Conservation (phyloP, 495 filamentous ascomycete species). For the Pyronema domesticum region DNA sequence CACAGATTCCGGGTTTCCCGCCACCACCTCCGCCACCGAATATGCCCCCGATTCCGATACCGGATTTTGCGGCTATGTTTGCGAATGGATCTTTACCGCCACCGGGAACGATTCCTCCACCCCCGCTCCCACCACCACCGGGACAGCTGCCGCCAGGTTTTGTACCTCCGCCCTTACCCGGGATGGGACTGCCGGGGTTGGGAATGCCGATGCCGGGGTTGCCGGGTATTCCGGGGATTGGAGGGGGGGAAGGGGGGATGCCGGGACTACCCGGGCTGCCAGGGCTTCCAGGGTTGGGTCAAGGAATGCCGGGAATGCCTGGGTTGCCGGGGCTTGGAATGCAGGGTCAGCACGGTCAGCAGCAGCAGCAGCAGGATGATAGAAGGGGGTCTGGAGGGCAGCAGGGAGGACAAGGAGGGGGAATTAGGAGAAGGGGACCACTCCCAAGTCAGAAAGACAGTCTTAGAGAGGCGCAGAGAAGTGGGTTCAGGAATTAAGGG, state of each 20-base stretch:
- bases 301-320: conserved; percentile 21
- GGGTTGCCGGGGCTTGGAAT: conserved; percentile 26
- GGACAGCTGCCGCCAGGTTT: conserved; percentile 14
- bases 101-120: conserved; percentile 12
- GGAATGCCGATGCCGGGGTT: conserved; percentile 15
- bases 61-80: conserved; percentile 28
- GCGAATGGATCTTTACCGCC: conserved; percentile 27
- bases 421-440: conserved; percentile 39
- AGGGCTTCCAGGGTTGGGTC: conserved; percentile 20
- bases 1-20: conserved; percentile 27
- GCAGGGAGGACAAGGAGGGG: conserved; percentile 16
- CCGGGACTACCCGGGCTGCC: conserved; percentile 31
- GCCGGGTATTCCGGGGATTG: conserved; percentile 21
- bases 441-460: conserved; percentile 72
- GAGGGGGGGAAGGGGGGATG: conserved; percentile 27
- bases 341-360: conserved; percentile 17
- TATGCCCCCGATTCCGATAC: conserved; percentile 31
- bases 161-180: conserved; percentile 6
- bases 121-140: conserved; percentile 7
- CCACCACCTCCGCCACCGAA: conserved; percentile 32
- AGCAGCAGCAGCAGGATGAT: conserved; percentile 19
- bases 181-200: conserved; percentile 7
- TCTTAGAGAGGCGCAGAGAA: conserved; percentile 51
- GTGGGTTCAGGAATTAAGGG: conserved; percentile 1
- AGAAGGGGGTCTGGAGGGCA: conserved; percentile 1